These are phyloP conservation scores for Sporothrix humicola DNA, from an alignment of 2,329 filamentous ascomycete genomes.

Conservation along the genomic window DNA sequence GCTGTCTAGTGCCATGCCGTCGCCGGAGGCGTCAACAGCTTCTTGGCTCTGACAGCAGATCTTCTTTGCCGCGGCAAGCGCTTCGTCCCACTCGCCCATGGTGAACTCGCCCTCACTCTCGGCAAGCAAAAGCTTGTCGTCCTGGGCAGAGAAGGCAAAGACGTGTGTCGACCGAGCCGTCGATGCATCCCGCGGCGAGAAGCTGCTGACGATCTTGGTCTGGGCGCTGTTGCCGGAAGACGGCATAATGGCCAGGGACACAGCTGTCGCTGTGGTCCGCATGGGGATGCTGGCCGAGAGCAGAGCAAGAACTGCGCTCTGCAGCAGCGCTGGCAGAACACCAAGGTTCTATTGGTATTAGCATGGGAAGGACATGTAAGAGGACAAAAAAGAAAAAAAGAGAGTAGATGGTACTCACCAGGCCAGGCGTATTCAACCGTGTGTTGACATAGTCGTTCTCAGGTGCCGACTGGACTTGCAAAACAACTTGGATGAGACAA, in stretches of 20 bases:
- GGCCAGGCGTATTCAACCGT: slow-evolving; percentile 64
- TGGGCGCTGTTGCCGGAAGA: slow-evolving; percentile 52
- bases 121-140: slow-evolving; percentile 73
- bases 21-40: slow-evolving; percentile 38
- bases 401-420: slow-evolving; percentile 51
- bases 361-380: no score
- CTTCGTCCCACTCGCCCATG: slow-evolving; percentile 74
- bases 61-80: slow-evolving; percentile 67
- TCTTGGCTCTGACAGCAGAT: slow-evolving; percentile 62
- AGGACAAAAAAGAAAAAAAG: background rate
- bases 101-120: slow-evolving; percentile 84
- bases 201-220: slow-evolving; percentile 59
- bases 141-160: slow-evolving; percentile 77
- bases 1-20: slow-evolving; percentile 54
- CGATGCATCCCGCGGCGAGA: slow-evolving; percentile 66
- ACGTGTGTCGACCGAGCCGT: slow-evolving; percentile 76
- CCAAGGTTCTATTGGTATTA: slow-evolving; percentile 69
- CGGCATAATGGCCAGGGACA: slow-evolving; percentile 67
- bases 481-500: slow-evolving; percentile 77
- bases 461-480: slow-evolving; percentile 75
- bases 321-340: slow-evolving; percentile 80
- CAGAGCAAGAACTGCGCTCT: slow-evolving; percentile 77
- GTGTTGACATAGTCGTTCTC: slow-evolving; percentile 68
- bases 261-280: slow-evolving; percentile 71
- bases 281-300: slow-evolving; percentile 84